Evolutionary conservation across 331 rosid genomes (phyloP), one percentile per base, ranked within the genome.

Genomic region (Acacia pycnantha): DNA sequence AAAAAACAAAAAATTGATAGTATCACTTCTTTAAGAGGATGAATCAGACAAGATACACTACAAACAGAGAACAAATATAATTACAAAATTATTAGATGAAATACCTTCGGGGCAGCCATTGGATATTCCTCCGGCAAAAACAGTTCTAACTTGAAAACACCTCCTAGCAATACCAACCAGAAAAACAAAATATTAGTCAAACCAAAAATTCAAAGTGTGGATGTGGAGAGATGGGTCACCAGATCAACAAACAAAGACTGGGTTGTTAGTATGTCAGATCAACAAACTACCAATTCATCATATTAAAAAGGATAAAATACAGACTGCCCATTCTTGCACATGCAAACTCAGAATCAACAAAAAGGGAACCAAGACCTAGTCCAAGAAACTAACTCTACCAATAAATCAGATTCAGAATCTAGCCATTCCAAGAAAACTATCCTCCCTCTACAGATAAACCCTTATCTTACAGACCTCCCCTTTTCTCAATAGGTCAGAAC

Each of bases 71-170:
- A 67, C 54, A 24, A 47, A 73, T 80, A 83, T 48, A 59, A 80
- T 18, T 9, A 33, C 31, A 76, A 82, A 78, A 27, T 51, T 50
- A n/a, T 19, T 73, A 53, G 70, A 73, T 22, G 41, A 76, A 40
- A 77, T 84, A 94, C 98, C 98, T 94, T 94, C 18, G 98, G 98
- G 72, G 98, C 98, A 83, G 97, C 95, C 98, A 92, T 94, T 69
- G 98, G 97, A 88, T 94, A 94, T 85, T 94, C 98, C 86, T 92
- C 97, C 4, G 98, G 97, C 83, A 94, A 89, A 87, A 94, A 94
- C 46, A 94, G 86, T 82, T 94, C 98, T 88, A 94, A 89, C 87
- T 94, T 94, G 90, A 94, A 94, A 72, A 94, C 98, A 68, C 98
- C 98, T 46, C 98, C 98, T 94, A 84, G 51, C 44, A 85, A 74